Base-by-base conservation (phyloP, 345 rosid species). In the Salix caprea region DNA sequence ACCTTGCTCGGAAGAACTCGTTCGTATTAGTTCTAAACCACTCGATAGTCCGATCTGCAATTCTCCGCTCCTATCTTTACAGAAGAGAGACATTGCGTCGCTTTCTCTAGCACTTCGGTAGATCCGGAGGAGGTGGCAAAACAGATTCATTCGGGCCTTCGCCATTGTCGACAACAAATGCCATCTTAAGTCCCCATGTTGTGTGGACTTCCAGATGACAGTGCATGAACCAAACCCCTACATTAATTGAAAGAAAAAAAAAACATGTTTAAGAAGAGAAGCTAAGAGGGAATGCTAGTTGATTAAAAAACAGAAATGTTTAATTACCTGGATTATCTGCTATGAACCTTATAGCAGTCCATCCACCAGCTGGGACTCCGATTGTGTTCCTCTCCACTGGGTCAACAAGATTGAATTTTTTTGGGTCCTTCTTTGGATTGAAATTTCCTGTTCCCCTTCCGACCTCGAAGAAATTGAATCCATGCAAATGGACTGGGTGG, bases 321-420 rank as follows among this genome's bases (percentile, higher is more conserved):
- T 58, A 23, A 3, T n/a, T 88, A 95, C 98, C 99, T 52, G 98
- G 99, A 79, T 95, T 95, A 83, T 95, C 98, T 0, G 97, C 96
- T 60, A 87, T 81, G 81, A 96, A 96, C 84, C 98, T 83, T 67
- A 96, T 91, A 40, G 90, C 97, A 2, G 86, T 88, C 98, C 97
- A 96, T 46, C 99, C 99, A 40, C 99, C 98, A 7, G 98, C 76
- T 19, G 98, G 97, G 34, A 91, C 98, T 15, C 98, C 94, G 15
- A 92, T 77, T 2, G 99, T 96, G 87, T 93, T 96, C 81, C 99
- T 87, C 79, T 96, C 99, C 26, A 96, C 96, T 2, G 99, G 98
- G 77, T 96, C 99, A 6, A 89, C 87, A 40, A 96, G 89, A 76
- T 93, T 93, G 69, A 96, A 92, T 23, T 83, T 93, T 70, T 81